Percentiles rank a stretch among this genome's conserved stretches.
Conservation (phyloP, 805 yeast genomes). For the Ogataea methylovora region DNA sequence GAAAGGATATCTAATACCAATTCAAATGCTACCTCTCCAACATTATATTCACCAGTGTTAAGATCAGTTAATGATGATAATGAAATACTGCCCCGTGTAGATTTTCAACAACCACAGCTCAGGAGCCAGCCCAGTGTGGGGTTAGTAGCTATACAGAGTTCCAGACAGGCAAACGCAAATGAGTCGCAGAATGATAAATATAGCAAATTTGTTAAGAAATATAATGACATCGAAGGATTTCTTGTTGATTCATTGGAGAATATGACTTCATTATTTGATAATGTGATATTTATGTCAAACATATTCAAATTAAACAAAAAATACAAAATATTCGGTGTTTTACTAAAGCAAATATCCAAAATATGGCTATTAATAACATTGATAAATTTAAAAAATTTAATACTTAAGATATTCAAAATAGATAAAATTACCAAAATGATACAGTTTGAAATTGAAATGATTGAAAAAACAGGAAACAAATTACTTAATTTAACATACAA, state of each 20-base stretch:
- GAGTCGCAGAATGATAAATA: no score
- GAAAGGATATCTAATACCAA: no score
- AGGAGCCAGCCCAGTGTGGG: no score
- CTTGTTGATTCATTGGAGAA: slow-evolving; percentile 4
- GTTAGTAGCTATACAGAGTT: no score
- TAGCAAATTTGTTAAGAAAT: not conserved
- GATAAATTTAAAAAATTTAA: slow-evolving; percentile 19
- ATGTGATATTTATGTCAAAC: slow-evolving; percentile 4
- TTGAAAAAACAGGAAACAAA: slow-evolving; percentile 3
- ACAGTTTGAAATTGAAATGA: slow-evolving; percentile 15
- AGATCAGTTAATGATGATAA: no score
- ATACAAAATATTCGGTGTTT: slow-evolving; percentile 6
- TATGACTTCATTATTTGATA: slow-evolving; percentile 5
- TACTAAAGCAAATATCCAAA: slow-evolving; percentile 16
- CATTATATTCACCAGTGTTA: no score
- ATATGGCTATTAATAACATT: slow-evolving; percentile 22
- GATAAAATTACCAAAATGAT: slow-evolving; percentile 13
- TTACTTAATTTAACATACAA: slow-evolving; percentile 2
- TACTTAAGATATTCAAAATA: slow-evolving; percentile 14
- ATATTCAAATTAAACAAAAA: slow-evolving; percentile 2
- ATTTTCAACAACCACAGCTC: no score
- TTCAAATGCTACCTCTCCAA: no score
- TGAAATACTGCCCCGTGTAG: no score
- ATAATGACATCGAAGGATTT: not conserved
- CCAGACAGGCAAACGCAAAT: no score